Evolutionary conservation across 495 filamentous ascomycete species (phyloP).

Genomic region (Hyaloscypha bicolor): DNA sequence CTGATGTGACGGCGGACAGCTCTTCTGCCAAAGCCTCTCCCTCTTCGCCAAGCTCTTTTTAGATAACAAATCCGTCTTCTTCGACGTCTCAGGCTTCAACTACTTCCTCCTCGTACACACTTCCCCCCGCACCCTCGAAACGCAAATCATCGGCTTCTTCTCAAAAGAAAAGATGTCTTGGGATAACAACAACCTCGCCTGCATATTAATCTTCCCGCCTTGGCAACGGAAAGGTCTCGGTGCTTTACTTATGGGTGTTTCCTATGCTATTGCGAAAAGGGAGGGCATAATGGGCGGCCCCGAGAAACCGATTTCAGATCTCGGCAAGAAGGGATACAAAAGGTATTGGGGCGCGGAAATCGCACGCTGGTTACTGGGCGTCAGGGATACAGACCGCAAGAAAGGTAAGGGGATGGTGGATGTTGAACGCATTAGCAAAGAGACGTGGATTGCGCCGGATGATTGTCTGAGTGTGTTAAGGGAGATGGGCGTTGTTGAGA

Average conservation of each 20-base stretch:
- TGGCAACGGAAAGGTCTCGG: slow-evolving; percentile 91
- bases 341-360: slow-evolving; percentile 84
- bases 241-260: slow-evolving; percentile 86
- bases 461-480: slow-evolving; percentile 79
- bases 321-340: slow-evolving; percentile 78
- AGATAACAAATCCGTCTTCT: slow-evolving; percentile 97
- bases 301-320: slow-evolving; percentile 86
- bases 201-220: slow-evolving; percentile 94
- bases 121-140: slow-evolving; percentile 33
- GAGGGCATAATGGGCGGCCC: slow-evolving; percentile 88
- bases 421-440: slow-evolving; percentile 46
- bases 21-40: slow-evolving; percentile 93
- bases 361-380: slow-evolving; percentile 60
- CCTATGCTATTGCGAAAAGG: slow-evolving; percentile 86
- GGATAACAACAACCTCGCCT: slow-evolving; percentile 98
- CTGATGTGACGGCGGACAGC: slow-evolving; percentile 44
- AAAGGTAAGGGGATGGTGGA: slow-evolving; percentile 43
- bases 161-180: slow-evolving; percentile 98
- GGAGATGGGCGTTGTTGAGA: slow-evolving; percentile 74
- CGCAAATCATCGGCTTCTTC: slow-evolving; percentile 85
- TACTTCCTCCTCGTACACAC: slow-evolving; percentile 87
- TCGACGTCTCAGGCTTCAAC: slow-evolving; percentile 91
- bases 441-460: slow-evolving; percentile 78
- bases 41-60: slow-evolving; percentile 98
- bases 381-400: slow-evolving; percentile 37